These are phyloP conservation scores for Domatiomyces globalis DNA, from an alignment of 2,329 filamentous ascomycete species.

Conservation along the genomic window DNA sequence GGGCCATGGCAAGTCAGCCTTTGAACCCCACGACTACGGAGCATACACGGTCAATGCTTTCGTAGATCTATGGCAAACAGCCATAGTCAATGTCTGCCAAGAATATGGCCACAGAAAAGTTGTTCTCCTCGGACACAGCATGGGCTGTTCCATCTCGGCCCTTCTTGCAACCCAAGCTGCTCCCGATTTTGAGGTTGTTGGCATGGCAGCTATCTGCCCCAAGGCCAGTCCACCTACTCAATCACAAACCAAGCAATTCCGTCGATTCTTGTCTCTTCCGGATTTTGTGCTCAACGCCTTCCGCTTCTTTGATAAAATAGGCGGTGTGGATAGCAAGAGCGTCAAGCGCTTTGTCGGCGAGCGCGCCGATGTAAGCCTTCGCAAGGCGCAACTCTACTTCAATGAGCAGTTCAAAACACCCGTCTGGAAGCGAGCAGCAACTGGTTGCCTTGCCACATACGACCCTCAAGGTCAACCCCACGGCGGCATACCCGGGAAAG, in stretches of 20 bases:
- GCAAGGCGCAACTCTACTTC: constrained; percentile 31
- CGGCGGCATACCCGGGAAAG: constrained; percentile 54
- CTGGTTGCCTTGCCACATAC: constrained; percentile 53
- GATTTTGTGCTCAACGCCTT: constrained; percentile 55
- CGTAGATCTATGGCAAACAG: constrained; percentile 55
- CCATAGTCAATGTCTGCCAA: constrained; percentile 43
- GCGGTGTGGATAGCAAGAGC: constrained; percentile 63
- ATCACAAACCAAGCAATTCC: constrained; percentile 37
- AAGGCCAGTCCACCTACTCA: constrained; percentile 48
- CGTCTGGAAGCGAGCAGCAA: constrained; percentile 70
- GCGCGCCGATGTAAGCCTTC: constrained; percentile 28
- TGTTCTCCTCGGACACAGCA: constrained; percentile 47
- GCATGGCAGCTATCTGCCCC: constrained; percentile 71
- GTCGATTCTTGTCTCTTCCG: constrained; percentile 53
- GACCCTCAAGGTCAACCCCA: constrained; percentile 36
- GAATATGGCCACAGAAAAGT: constrained; percentile 13
- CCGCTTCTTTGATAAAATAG: constrained; percentile 63
- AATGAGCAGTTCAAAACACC: constrained; percentile 73
- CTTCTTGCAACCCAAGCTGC: constrained; percentile 40
- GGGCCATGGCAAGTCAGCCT: constrained; percentile 71
- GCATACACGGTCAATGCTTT: constrained; percentile 70
- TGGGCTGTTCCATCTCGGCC: constrained; percentile 69
- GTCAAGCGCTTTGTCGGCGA: constrained; percentile 55
- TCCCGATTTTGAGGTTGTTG: constrained; percentile 49
- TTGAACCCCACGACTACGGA: constrained; percentile 54